Base-by-base conservation (phyloP, 345 rosid species). In the Erucastrum elatum region DNA sequence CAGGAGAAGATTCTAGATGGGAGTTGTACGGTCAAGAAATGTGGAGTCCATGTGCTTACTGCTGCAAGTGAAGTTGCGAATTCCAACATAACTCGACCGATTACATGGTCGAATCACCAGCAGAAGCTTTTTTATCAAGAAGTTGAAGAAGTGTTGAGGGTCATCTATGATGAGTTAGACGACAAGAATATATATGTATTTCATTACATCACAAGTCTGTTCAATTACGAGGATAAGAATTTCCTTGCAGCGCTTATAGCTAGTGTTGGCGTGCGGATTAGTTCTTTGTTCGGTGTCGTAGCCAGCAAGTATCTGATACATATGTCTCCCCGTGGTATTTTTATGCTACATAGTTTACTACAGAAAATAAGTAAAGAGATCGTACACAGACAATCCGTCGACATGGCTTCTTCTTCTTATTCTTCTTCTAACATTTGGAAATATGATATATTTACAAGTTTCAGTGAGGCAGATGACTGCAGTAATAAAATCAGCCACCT, bases 191-290 rank as follows among this genome's bases (percentile, higher is more conserved):
- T 5, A 74, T 7, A 2, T 64, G 0, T 74, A 5, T 74, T 64
- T 51, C 35, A 33, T 21, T 74, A 64, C 70, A 33, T 74, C 3
- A 33, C 53, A 1, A 12, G 11, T 51, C 37, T 64, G 64, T 74
- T 64, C 69, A 64, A 49, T 64, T 15, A 51, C 0, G 64, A 64
- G 6, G 21, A 64, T 2, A 15, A 4, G 64, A n/a, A n/a, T n/a
- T n/a, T n/a, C n/a, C n/a, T n/a, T n/a, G 70, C 51, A 51, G 63
- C 35, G 10, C 27, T 21, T 74, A 51, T 51, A 33, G 77, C 70
- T 4, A 25, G 6, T 7, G 49, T 33, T 12, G 77, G 15, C 53
- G 35, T 74, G 56, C 34, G 16, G 1, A 10, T 35, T 59, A 71
- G 75, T 6, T 59, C 0, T 7, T n/a, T n/a, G 4, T 49, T 25